These are phyloP conservation scores for Chimonanthus praecox DNA, from an alignment of 164 flowering plant species.

Conservation along the genomic window DNA sequence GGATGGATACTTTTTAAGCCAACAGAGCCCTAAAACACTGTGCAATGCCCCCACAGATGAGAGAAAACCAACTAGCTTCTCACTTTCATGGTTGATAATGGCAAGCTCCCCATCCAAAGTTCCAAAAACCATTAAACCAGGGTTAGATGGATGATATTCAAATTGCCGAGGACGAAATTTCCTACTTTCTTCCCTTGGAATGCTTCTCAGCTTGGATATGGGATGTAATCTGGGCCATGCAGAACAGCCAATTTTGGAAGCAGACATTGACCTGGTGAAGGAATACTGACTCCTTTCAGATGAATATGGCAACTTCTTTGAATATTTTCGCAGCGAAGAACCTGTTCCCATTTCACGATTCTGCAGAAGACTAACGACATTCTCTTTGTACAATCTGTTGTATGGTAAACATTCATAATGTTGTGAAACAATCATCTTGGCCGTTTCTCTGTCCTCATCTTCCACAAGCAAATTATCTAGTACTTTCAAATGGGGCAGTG, in stretches of 20 bases:
- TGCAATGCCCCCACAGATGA: conserved; percentile 47
- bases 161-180: conserved; percentile 84
- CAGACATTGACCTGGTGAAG: conserved; percentile 65
- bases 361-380: conserved; percentile 52
- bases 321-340: conserved; percentile 13
- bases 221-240: conserved; percentile 57
- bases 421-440: conserved; percentile 38
- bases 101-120: conserved; percentile 85
- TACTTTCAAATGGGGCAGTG: conserved; percentile 58
- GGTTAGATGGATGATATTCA: conserved; percentile 70
- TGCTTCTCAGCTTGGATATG: conserved; percentile 32
- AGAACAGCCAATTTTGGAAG: conserved; percentile 73
- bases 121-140: conserved; percentile 83
- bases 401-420: conserved; percentile 71
- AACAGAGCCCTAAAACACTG: conserved; percentile 78
- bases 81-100: conserved; percentile 72
- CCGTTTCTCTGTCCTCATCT: conserved; percentile 48
- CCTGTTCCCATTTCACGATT: conserved; percentile 61
- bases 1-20: conserved; percentile 74
- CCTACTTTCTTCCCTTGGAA: conserved; percentile 32
- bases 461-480: conserved; percentile 68
- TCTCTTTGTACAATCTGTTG: conserved; percentile 49
- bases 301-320: conserved; percentile 26
- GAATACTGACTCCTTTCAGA: conserved; percentile 34
- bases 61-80: conserved; percentile 45